Base-by-base conservation (phyloP, 75 land plant species). In the Larix kaempferi region DNA sequence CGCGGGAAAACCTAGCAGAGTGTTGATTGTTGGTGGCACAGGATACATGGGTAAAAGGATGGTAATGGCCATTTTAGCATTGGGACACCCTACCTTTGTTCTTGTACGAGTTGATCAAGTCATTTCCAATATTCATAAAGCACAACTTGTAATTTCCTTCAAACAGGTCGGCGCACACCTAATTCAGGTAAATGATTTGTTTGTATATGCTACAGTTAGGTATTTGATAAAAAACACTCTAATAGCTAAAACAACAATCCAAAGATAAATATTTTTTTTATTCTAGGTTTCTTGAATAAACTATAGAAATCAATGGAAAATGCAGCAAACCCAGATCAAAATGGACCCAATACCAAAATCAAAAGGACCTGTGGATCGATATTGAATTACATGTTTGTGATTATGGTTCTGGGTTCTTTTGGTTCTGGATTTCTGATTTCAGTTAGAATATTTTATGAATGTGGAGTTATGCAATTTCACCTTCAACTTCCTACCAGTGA, bases 31-130 rank as follows among this genome's bases (percentile, higher is more conserved):
- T 8, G 93, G 93, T 3, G 88, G 91, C 19, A 88, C 93, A 1
- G 93, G 93, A 6, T 89, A 88, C 75, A 33, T 91, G 10, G 93
- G 93, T 2, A 82, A 52, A 82, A 85, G 87, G 71, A 71, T 90
- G 14, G 90, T 87, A 67, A 81, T 64, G 81, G 92, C 92, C 8
- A 86, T 87, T 35, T 59, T 88, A 29, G 86, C 73, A 1, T 73
- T 74, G 25, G 86, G 90, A 19, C 92, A 91, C 60, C 74, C 58
- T 23, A 91, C 93, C 21, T 88, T 62, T 56, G 76, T 91, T 17
- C 83, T 91, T 59, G 83, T 76, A 0, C 65, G 88, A 64, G 82
- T 67, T 16, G 88, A 88, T 71, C 71, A 49, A 10, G 54, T 88
- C 52, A 84, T 82, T 3, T 62, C 86, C 13, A 89, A 90, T 77